phyloP scores from a whole-genome alignment of 164 flowering plant genomes.

The Euptelea pleiosperma region DNA sequence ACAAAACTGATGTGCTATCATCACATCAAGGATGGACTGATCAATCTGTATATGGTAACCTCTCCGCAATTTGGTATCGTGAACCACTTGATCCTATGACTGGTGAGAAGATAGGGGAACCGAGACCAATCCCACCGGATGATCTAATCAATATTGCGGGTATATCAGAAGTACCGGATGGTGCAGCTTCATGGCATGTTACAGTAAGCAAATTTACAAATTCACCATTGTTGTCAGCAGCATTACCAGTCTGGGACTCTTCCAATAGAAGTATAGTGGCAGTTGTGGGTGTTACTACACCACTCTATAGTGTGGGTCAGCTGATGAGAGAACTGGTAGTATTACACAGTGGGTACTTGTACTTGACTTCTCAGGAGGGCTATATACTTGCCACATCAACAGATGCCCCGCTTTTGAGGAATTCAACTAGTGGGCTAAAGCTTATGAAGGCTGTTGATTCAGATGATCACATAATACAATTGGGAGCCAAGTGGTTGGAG shows the following conservation, averaged over 20 bases:
- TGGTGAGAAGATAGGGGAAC: constrained; percentile 67
- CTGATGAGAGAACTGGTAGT: constrained; percentile 93
- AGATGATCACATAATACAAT: constrained; percentile 53
- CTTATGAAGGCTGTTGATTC: constrained; percentile 81
- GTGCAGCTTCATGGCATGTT: constrained; percentile 92
- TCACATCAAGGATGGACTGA: constrained; percentile 55
- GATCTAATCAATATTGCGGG: constrained; percentile 86
- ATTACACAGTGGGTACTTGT: constrained; percentile 82
- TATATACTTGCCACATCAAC: constrained; percentile 91
- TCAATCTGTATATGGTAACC: constrained; percentile 46
- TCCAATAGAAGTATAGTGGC: constrained; percentile 74
- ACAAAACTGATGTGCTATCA: constrained; percentile 24
- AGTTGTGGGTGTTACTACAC: constrained; percentile 94
- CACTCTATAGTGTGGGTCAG: constrained; percentile 90
- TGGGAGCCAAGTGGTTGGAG: constrained; percentile 78
- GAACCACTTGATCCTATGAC: constrained; percentile 76
- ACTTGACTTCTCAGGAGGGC: constrained; percentile 90
- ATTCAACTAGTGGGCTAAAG: constrained; percentile 54
- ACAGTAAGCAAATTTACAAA: constrained; percentile 82
- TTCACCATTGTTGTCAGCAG: constrained; percentile 93
- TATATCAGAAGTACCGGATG: constrained; percentile 79
- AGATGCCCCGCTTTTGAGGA: constrained; percentile 66
- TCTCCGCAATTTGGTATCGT: constrained; percentile 80
- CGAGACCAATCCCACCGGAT: constrained; percentile 67
- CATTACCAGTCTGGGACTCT: constrained; percentile 76